Conservation (phyloP, 2,329 filamentous ascomycete genomes). For the Stagonosporopsis chrysanthemi region DNA sequence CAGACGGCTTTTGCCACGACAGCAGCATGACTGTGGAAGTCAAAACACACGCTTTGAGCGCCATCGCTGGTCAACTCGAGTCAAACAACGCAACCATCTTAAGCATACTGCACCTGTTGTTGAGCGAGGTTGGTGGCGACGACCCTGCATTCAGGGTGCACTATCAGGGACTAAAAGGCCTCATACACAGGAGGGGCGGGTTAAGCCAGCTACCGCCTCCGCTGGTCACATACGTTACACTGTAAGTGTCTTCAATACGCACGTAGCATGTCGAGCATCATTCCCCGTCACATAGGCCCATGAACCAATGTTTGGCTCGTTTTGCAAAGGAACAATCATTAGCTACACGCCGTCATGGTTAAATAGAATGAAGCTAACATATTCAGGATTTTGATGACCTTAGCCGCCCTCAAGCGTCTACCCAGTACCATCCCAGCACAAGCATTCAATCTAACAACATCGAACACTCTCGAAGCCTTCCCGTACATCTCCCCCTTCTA, state of each 20-base stretch:
- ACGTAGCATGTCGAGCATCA: neutral
- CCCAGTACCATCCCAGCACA: neutral
- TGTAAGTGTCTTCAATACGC: conserved; percentile 30
- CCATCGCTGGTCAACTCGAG: conserved; percentile 37
- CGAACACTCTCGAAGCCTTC: neutral
- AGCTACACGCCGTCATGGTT: too few relatives aligned
- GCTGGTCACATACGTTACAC: conserved; percentile 35
- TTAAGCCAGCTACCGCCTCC: conserved; percentile 23
- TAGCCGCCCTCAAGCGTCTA: conserved; percentile 5
- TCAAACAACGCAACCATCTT: conserved; percentile 42
- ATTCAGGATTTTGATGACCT: conserved; percentile 1
- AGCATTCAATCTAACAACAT: neutral
- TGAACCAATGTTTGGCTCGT: neutral
- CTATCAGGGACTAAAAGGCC: conserved; percentile 36
- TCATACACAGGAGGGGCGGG: conserved; percentile 38
- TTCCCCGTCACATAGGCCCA: too few relatives aligned
- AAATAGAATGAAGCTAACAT: neutral
- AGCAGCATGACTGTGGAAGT: conserved; percentile 42
- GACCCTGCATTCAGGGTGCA: conserved; percentile 43
- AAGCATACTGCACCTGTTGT: conserved; percentile 42
- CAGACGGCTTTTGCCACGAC: conserved; percentile 38
- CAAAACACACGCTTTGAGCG: conserved; percentile 40
- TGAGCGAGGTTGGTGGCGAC: conserved; percentile 42
- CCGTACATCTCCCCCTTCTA: conserved; percentile 33
- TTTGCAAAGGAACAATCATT: too few relatives aligned